Percentiles rank a stretch among this genome's conserved stretches.
Evolutionary conservation across 1,284 basidiomycete genomes (phyloP).

Genomic region (Ganoderma resinaceum): DNA sequence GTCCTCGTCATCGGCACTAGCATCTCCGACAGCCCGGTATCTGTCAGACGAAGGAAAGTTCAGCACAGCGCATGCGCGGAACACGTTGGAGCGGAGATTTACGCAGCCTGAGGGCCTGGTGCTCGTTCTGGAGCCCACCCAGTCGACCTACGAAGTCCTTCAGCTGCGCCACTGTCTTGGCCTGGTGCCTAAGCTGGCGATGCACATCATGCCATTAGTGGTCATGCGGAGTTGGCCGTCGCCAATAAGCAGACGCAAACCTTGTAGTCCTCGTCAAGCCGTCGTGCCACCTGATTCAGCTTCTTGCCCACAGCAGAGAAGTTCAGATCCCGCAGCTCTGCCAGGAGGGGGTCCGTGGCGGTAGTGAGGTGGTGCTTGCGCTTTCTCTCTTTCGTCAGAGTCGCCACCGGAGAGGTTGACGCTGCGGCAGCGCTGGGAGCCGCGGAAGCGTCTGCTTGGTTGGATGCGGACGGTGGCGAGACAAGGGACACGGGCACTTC

Average conservation of each 20-base stretch:
- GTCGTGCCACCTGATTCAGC: constrained; percentile 83
- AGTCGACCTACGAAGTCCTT: constrained; percentile 96
- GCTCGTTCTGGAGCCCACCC: constrained; percentile 90
- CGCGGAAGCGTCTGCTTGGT: constrained; percentile 52
- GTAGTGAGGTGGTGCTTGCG: constrained; percentile 88
- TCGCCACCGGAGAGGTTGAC: constrained; percentile 31
- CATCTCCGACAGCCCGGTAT: constrained; percentile 94
- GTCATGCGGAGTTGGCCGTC: constrained; percentile 25
- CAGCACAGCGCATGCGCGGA: constrained; percentile 10
- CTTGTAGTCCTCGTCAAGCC: constrained; percentile 93
- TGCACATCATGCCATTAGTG: constrained; percentile 20
- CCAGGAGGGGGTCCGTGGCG: constrained; percentile 82
- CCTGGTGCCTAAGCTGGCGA: constrained; percentile 69
- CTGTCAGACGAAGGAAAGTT: constrained; percentile 48
- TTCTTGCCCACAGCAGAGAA: constrained; percentile 92
- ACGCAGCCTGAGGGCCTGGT: constrained; percentile 90
- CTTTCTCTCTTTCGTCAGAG: constrained; percentile 76
- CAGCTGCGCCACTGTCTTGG: constrained; percentile 93
- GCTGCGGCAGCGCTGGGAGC: constrained; percentile 53
- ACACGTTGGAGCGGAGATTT: constrained; percentile 39
- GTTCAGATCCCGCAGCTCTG: constrained; percentile 89
- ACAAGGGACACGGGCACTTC: constrained; percentile 88
- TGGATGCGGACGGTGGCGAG: constrained; percentile 54
- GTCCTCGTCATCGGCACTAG: constrained; percentile 85
- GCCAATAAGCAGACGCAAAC: constrained; percentile 43